phyloP scores from a whole-genome alignment of 2,329 filamentous ascomycete species.

The Decorospora gaudefroyi region DNA sequence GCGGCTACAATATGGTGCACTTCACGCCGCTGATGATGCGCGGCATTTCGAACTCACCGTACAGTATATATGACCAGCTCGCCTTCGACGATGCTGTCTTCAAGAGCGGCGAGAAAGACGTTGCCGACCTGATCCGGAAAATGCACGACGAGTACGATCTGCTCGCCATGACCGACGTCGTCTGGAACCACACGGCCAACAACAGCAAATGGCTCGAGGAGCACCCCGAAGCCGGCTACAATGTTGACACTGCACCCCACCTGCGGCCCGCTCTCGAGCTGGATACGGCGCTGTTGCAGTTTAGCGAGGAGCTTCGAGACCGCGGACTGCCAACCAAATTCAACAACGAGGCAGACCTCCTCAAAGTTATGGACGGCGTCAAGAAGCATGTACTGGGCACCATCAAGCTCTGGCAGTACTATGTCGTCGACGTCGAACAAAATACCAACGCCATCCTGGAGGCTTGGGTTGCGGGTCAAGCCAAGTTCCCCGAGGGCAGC shows the following conservation, averaged over 20 bases:
- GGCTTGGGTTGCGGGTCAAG: slow-evolving; percentile 69
- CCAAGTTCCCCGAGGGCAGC: slow-evolving; percentile 59
- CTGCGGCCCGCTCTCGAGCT: slow-evolving; percentile 70
- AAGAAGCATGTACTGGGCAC: slow-evolving; percentile 78
- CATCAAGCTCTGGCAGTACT: slow-evolving; percentile 91
- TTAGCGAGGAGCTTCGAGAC: slow-evolving; percentile 63
- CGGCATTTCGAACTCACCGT: slow-evolving; percentile 91
- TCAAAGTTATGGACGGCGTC: slow-evolving; percentile 80
- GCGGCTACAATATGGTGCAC: slow-evolving; percentile 98
- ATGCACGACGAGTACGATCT: slow-evolving; percentile 85
- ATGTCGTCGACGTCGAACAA: slow-evolving; percentile 77
- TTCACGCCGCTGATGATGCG: slow-evolving; percentile 92
- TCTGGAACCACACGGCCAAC: slow-evolving; percentile 96
- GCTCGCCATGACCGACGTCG: slow-evolving; percentile 90
- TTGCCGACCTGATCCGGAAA: slow-evolving; percentile 73
- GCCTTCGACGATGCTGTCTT: slow-evolving; percentile 82
- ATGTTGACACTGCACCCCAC: slow-evolving; percentile 83
- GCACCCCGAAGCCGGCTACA: slow-evolving; percentile 95
- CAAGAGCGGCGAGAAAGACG: slow-evolving; percentile 80
- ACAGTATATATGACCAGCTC: slow-evolving; percentile 93
- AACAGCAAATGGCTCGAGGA: slow-evolving; percentile 94
- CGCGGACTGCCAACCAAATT: slow-evolving; percentile 78
- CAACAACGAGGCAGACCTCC: slow-evolving; percentile 70
- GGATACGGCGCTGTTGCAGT: slow-evolving; percentile 72
- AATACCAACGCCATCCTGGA: slow-evolving; percentile 70